A percentile compares a stretch with the other conserved stretches of the same genome.
Conservation (phyloP, 2,329 filamentous ascomycete genomes). For the Berkeleyomyces basicola region DNA sequence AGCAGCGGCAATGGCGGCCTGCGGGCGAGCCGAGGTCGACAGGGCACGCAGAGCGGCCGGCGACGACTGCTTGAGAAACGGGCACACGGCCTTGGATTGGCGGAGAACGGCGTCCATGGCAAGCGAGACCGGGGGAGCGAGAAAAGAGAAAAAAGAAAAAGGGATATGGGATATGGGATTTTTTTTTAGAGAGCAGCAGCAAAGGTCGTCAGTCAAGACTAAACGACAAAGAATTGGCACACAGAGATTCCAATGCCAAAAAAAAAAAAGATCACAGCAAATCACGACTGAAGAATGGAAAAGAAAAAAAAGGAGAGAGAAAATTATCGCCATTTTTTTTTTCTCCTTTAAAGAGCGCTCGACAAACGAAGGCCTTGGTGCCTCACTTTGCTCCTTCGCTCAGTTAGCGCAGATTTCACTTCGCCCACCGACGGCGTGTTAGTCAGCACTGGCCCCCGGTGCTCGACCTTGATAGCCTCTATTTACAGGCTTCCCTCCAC, state of each 20-base stretch:
- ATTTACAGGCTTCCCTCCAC: neutral
- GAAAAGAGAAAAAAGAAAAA: neutral
- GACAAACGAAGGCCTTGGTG: neutral
- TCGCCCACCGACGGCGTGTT: neutral
- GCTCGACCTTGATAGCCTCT: neutral
- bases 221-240: neutral
- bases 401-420: neutral
- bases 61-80: conserved; percentile 88
- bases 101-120: conserved; percentile 85
- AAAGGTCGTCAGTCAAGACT: neutral
- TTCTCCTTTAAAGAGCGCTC: neutral
- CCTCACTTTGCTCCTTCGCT: neutral
- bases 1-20: conserved; percentile 21
- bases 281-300: neutral
- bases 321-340: neutral
- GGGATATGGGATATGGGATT: too few relatives aligned
- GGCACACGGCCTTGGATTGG: conserved; percentile 93
- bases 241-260: neutral
- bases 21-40: conserved; percentile 53
- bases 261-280: neutral
- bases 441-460: neutral
- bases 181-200: neutral
- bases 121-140: neutral
- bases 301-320: conserved; percentile 3
- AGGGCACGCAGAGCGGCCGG: conserved; percentile 81